A percentile compares a stretch with the other conserved stretches of the same genome.
Evolutionary conservation across 106 monocot species (phyloP).

Genomic region (Allium sativum): DNA sequence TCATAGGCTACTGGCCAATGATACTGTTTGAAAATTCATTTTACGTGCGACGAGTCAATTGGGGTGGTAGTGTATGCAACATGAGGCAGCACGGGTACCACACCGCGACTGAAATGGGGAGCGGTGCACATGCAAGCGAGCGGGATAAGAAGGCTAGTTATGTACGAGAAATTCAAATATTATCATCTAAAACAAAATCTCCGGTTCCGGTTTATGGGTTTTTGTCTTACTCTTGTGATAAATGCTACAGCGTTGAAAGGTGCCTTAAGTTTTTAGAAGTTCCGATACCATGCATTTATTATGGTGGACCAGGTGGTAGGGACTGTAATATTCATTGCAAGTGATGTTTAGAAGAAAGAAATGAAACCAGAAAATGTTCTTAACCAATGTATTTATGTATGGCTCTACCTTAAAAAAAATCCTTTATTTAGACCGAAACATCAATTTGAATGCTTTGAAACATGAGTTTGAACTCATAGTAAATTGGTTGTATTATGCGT

Average conservation of each 20-base stretch:
- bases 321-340: constrained; percentile 1
- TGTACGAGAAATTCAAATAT: not conserved
- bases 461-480: too few species aligned
- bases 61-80: constrained; percentile 5
- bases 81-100: not conserved
- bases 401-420: too few species aligned
- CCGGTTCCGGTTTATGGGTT: not conserved
- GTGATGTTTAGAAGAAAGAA: not conserved
- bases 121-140: not conserved
- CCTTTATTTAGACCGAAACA: too few species aligned
- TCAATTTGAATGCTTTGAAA: too few species aligned
- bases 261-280: not conserved
- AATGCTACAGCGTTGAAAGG: not conserved
- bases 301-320: constrained; percentile 6
- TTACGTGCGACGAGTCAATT: not conserved
- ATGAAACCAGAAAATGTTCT: too few species aligned
- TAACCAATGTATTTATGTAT: too few species aligned
- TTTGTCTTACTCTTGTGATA: not conserved
- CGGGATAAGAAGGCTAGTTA: not conserved
- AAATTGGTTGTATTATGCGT: too few species aligned
- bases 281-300: constrained; percentile 1
- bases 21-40: not conserved
- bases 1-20: constrained; percentile 2
- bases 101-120: constrained; percentile 1
- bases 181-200: not conserved